A percentile compares a stretch with the other conserved stretches of the same genome.
Evolutionary conservation across 148 eudicot genomes (phyloP).

Genomic region (Selenicereus undatus): DNA sequence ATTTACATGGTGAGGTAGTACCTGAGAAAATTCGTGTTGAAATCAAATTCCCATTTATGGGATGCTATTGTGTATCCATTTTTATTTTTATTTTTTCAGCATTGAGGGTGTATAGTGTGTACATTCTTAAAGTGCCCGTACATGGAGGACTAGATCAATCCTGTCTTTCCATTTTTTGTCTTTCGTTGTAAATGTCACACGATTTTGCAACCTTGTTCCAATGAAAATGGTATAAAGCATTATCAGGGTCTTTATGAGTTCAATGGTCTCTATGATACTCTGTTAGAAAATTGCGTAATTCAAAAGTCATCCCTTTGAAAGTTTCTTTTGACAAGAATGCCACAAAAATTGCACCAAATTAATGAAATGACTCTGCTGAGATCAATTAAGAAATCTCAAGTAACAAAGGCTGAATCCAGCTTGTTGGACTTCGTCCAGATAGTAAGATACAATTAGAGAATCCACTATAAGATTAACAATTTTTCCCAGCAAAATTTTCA

Average conservation of each 20-base stretch:
- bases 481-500: not conserved
- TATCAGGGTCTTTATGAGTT: not conserved
- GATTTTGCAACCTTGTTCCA: not conserved
- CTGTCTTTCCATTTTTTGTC: not conserved
- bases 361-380: not conserved
- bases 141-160: not conserved
- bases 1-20: constrained; percentile 3
- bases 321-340: too few relatives aligned
- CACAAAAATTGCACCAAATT: not conserved
- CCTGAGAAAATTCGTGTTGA: not conserved
- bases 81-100: not conserved
- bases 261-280: too few relatives aligned
- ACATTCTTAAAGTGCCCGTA: too few relatives aligned
- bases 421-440: not conserved
- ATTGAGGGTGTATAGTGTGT: not conserved
- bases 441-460: not conserved
- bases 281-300: too few relatives aligned
- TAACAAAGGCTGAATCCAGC: not conserved
- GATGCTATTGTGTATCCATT: not conserved
- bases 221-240: not conserved
- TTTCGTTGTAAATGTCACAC: not conserved
- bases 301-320: too few relatives aligned
- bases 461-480: not conserved
- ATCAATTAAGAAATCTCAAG: not conserved
- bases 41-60: not conserved